A percentile compares a stretch with the other conserved stretches of the same genome.
phyloP scores from a whole-genome alignment of 129 eudicot species.

The Ambrosia artemisiifolia region DNA sequence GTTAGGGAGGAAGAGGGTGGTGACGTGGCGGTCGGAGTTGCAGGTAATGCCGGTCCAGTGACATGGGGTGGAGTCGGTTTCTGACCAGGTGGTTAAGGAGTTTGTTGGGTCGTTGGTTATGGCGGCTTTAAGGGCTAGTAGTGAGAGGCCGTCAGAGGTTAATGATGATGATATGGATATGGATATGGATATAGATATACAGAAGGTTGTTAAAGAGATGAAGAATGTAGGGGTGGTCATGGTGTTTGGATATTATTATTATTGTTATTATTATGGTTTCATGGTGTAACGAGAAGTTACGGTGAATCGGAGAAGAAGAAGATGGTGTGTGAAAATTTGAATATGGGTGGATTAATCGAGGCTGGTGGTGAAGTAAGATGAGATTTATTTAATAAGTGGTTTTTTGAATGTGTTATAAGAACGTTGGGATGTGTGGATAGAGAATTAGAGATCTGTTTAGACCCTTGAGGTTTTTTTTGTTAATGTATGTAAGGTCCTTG shows the following conservation, averaged over 20 bases:
- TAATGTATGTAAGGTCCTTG: too few relatives aligned
- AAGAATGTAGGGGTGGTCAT: conserved; percentile 10
- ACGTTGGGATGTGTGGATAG: conserved; percentile 32
- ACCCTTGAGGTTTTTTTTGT: too few relatives aligned
- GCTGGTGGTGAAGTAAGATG: conserved; percentile 38
- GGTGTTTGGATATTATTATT: not conserved
- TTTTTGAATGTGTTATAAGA: conserved; percentile 24
- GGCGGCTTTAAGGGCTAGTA: conserved; percentile 89
- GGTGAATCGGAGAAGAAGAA: conserved; percentile 7
- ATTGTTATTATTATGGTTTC: conserved; percentile 11
- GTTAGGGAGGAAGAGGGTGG: conserved; percentile 48
- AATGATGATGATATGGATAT: conserved; percentile 40
- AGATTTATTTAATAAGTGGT: not conserved
- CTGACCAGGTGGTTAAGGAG: conserved; percentile 59
- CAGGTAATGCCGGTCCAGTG: conserved; percentile 72
- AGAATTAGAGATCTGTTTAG: not conserved
- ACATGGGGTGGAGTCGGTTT: conserved; percentile 64
- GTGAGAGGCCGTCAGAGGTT: conserved; percentile 80
- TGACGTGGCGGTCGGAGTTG: conserved; percentile 42
- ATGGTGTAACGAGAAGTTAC: conserved; percentile 30
- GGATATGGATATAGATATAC: not conserved
- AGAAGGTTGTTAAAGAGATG: not conserved
- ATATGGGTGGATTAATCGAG: conserved; percentile 41
- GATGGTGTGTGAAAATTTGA: conserved; percentile 22
- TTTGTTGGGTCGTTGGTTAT: conserved; percentile 59